Conservation (phyloP, 228 moss, liverwort and hornwort genomes). For the Sphagnum fallax region DNA sequence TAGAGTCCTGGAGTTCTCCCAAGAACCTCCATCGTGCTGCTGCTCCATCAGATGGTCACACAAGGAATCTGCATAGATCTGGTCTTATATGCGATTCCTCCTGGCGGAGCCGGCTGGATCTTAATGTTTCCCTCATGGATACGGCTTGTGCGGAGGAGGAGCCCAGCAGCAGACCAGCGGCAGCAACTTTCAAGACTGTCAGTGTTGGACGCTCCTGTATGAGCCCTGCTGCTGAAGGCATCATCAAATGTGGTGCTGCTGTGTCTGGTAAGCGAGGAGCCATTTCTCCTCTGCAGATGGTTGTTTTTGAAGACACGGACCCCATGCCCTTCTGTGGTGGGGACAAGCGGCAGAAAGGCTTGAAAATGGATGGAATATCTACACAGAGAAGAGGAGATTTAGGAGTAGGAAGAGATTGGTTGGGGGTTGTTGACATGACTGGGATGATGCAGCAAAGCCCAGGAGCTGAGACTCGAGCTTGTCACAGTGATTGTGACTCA, state of each 20-base stretch:
- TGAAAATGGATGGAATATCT: constrained; percentile 44
- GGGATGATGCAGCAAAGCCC: constrained; percentile 34
- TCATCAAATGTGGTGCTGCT: constrained; percentile 12
- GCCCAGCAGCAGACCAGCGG: constrained; percentile 5
- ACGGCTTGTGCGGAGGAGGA: constrained; percentile 33
- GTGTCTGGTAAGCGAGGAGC: constrained; percentile 63
- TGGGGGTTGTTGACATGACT: constrained; percentile 20
- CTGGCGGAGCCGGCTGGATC: constrained; percentile 74
- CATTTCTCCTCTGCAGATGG: constrained; percentile 24
- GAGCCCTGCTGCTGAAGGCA: constrained; percentile 45
- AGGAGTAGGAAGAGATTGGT: constrained; percentile 58
- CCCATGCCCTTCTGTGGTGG: constrained; percentile 1
- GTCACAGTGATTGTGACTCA: constrained; percentile 91
- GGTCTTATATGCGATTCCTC: constrained; percentile 49
- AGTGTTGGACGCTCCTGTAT: constrained; percentile 62
- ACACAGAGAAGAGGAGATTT: constrained; percentile 36
- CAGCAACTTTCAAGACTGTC: constrained; percentile 35
- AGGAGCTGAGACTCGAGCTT: constrained; percentile 66
- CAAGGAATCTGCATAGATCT: constrained; percentile 28
- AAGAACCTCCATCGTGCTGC: constrained; percentile 45
- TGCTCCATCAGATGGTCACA: constrained; percentile 4
- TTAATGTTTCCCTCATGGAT: constrained; percentile 69
- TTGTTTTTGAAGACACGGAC: constrained; percentile 41
- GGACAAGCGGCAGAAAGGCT: constrained; percentile 51
- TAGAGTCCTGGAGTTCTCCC: constrained; percentile 85